phyloP scores from a whole-genome alignment of 768 basidiomycete genomes.

The Tylopilus subfusipes region DNA sequence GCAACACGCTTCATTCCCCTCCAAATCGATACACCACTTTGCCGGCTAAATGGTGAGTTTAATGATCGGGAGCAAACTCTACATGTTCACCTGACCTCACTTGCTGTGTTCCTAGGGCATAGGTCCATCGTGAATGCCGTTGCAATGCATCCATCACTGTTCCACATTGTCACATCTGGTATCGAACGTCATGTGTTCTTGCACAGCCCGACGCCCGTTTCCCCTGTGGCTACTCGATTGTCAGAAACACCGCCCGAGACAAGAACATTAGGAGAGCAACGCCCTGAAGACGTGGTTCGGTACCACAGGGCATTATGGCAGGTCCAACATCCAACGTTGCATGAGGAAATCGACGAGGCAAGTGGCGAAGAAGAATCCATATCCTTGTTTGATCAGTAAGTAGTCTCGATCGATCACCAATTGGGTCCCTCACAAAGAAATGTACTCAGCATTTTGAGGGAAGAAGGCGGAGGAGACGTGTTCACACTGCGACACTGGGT shows the following conservation, averaged over 20 bases:
- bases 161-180: slow-evolving; percentile 66
- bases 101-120: slow-evolving; percentile 46
- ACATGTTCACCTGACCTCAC: neutral
- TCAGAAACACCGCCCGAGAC: slow-evolving; percentile 44
- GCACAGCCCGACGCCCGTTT: slow-evolving; percentile 62
- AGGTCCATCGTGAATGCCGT: slow-evolving; percentile 74
- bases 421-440: slow-evolving; percentile 6
- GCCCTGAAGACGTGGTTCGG: slow-evolving; percentile 32
- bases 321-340: slow-evolving; percentile 26
- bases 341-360: slow-evolving; percentile 26
- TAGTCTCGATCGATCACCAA: slow-evolving; percentile 8
- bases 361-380: slow-evolving; percentile 50
- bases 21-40: slow-evolving; percentile 60
- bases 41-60: slow-evolving; percentile 53
- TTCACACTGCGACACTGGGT: slow-evolving; percentile 45
- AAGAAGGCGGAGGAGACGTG: slow-evolving; percentile 56
- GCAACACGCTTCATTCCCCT: slow-evolving; percentile 53
- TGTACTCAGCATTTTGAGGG: slow-evolving; percentile 50
- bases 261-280: slow-evolving; percentile 40
- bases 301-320: slow-evolving; percentile 38
- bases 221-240: slow-evolving; percentile 49
- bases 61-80: neutral
- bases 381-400: slow-evolving; percentile 71
- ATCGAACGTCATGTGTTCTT: slow-evolving; percentile 67
- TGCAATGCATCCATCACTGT: slow-evolving; percentile 67